These are phyloP conservation scores for Ophiocordyceps camponoti-leonardi DNA, from an alignment of 2,329 filamentous ascomycete genomes.

Conservation along the genomic window DNA sequence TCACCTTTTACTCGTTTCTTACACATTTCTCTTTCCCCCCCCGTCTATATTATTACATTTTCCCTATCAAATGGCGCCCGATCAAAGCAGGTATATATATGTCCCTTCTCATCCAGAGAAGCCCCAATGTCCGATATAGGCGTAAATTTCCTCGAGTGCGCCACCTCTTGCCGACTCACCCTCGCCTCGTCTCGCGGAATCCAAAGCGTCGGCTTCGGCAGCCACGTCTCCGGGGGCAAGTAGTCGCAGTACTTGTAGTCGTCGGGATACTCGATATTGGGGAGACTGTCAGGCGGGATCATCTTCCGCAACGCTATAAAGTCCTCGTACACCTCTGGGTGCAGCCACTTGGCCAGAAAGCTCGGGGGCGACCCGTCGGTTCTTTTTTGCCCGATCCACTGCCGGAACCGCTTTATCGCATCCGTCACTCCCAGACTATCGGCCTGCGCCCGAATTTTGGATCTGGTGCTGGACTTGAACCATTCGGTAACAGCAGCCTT, in stretches of 20 bases:
- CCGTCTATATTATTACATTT: conserved; percentile 9
- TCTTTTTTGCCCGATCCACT: conserved; percentile 10
- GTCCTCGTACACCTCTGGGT: conserved; percentile 60
- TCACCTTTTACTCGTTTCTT: background rate
- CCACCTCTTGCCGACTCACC: conserved; percentile 61
- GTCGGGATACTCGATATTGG: conserved; percentile 27
- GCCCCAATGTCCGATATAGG: conserved; percentile 51
- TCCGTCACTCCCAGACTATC: conserved; percentile 11
- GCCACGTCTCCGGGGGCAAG: conserved; percentile 48
- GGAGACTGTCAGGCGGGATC: conserved; percentile 37
- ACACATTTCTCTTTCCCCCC: background rate
- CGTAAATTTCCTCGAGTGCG: conserved; percentile 52
- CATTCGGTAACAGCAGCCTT: conserved; percentile 14
- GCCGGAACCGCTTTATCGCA: conserved; percentile 10
- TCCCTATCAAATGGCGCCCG: conserved; percentile 18
- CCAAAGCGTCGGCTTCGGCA: conserved; percentile 57
- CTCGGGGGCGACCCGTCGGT: conserved; percentile 23
- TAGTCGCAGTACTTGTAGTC: conserved; percentile 44
- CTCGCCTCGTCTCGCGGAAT: conserved; percentile 61
- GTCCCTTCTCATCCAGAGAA: conserved; percentile 15
- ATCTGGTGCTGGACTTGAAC: conserved; percentile 18
- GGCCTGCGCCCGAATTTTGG: conserved; percentile 12
- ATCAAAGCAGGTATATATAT: conserved; percentile 17
- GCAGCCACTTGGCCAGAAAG: conserved; percentile 50
- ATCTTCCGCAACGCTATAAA: conserved; percentile 54